Evolutionary conservation across 2,329 filamentous ascomycete genomes (phyloP), one percentile per base, ranked within the genome.

Genomic region (Aspergillus persii): DNA sequence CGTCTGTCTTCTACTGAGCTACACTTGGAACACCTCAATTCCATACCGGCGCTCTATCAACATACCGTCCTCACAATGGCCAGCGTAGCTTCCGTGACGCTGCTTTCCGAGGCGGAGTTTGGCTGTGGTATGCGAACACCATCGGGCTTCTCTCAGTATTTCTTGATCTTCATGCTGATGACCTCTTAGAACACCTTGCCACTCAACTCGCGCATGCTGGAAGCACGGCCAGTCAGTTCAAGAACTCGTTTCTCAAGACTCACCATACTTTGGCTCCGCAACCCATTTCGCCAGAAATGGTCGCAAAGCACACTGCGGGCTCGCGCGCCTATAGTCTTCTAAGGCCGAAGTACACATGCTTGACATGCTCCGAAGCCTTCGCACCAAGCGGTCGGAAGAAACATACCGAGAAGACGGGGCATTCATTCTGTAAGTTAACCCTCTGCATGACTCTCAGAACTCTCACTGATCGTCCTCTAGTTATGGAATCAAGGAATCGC

Each of bases 401-500:
- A 3, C 76, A 79, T 61, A 70, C 71, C 3, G 69, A 74, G 33
- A 72, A 74, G 58, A 76, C 74, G 1, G 72, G 72, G 0, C 77
- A 79, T 67, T 66, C 65, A 27, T 79, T 79, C 50, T 78, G 77
- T 79, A 69, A 66, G 74, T 61, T 9, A 12, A 33, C 3, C n/a
- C 15, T 6, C 33, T 12, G 50, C 30, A 31, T 5, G 18, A n/a
- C 11, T 27, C 4, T 3, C 15, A 48, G 18, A 33, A 33, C 29
- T 7, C 36, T 61, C 8, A 54, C 67, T 62, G 62, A 61, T 27
- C 12, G 2, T 31, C 3, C 8, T 33, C 46, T 41, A 79, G 77
- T 76, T 56, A 73, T 77, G 59, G 76, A 79, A 58, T 76, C 75
- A 6, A 72, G 76, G 49, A 76, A 67, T 27, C 73, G 76, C 6